phyloP scores from a whole-genome alignment of 306 rosid species.

The Spatholobus suberectus region DNA sequence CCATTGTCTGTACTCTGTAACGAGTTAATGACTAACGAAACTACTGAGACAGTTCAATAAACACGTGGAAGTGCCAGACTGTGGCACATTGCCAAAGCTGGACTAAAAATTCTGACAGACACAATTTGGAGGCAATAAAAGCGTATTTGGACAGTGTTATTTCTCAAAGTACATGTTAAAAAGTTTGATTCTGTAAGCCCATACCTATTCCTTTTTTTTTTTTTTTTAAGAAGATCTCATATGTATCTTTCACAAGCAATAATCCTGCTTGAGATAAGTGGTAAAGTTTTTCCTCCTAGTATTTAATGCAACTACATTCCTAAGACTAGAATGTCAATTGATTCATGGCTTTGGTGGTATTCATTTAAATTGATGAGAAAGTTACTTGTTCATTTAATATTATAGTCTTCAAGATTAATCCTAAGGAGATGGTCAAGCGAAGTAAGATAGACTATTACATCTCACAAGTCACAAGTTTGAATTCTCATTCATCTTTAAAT shows the following conservation, averaged over 20 bases:
- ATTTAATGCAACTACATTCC: neutral
- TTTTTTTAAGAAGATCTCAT: neutral
- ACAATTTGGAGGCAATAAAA: neutral
- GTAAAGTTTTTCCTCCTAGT: too few species aligned
- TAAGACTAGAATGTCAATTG: too few species aligned
- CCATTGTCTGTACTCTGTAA: neutral
- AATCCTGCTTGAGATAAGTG: neutral
- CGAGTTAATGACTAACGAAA: constrained; percentile 5
- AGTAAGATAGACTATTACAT: neutral
- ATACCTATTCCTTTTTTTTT: neutral
- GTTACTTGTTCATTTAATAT: neutral
- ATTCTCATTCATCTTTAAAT: neutral
- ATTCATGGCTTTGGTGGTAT: too few species aligned
- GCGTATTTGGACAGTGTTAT: neutral
- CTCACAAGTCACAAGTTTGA: neutral
- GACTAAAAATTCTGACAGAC: neutral
- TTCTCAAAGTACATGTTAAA: neutral
- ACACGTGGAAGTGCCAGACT: constrained; percentile 41
- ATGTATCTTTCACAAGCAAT: neutral
- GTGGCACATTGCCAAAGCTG: neutral
- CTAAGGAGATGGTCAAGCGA: neutral
- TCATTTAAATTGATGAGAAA: too few species aligned
- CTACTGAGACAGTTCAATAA: constrained; percentile 9
- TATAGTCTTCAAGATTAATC: neutral
- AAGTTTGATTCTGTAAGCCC: neutral